Conservation (phyloP, 768 basidiomycete species). For the Austroboletus eburneus region DNA sequence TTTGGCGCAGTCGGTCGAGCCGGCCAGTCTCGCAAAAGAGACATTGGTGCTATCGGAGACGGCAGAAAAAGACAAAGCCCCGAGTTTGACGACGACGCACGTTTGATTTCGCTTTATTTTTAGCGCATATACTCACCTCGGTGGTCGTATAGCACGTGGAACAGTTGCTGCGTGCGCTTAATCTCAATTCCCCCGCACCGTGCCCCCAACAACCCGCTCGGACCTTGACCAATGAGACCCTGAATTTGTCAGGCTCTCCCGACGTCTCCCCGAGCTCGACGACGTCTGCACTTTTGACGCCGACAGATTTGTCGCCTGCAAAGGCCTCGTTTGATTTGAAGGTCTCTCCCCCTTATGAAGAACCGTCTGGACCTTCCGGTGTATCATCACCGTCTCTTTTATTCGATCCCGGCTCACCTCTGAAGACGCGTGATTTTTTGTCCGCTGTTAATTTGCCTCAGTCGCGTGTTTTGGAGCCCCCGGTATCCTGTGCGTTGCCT, state of each 20-base stretch:
- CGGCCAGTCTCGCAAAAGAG: conserved; percentile 38
- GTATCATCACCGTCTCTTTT: conserved; percentile 39
- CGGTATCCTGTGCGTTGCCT: conserved; percentile 14
- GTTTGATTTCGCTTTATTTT: conserved; percentile 21
- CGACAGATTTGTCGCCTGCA: conserved; percentile 69
- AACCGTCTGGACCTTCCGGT: conserved; percentile 22
- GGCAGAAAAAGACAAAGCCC: conserved; percentile 64
- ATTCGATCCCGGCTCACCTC: conserved; percentile 40
- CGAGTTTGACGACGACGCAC: conserved; percentile 46
- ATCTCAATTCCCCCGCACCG: conserved; percentile 73
- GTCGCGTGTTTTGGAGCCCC: conserved; percentile 23
- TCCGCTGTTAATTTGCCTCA: conserved; percentile 21
- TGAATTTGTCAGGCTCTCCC: conserved; percentile 45
- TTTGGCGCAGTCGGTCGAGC: conserved; percentile 52
- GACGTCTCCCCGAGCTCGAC: conserved; percentile 73
- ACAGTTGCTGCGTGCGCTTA: conserved; percentile 73
- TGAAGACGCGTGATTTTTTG: conserved; percentile 30
- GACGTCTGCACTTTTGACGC: conserved; percentile 67
- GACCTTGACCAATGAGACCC: conserved; percentile 40
- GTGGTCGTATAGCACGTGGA: conserved; percentile 59
- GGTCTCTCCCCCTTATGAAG: conserved; percentile 51
- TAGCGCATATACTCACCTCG: conserved; percentile 30
- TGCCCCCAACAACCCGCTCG: conserved; percentile 41
- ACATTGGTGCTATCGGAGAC: conserved; percentile 75
- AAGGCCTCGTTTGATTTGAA: conserved; percentile 54